Conservation (phyloP, 129 eudicot genomes). For the Saposhnikovia divaricata region DNA sequence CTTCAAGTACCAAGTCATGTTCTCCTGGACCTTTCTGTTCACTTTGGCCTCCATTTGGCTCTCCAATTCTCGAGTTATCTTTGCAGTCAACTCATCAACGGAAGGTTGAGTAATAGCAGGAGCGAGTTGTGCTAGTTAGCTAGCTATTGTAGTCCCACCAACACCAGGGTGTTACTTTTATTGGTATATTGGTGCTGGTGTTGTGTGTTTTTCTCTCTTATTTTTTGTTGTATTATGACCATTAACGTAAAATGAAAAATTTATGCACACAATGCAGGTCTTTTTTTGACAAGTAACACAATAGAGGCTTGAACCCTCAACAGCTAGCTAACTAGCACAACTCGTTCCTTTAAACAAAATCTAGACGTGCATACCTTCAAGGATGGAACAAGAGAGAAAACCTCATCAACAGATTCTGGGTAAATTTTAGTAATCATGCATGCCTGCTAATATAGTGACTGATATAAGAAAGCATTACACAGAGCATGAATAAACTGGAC, state of each 20-base stretch:
- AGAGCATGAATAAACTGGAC: constrained; percentile 2
- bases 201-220: neutral
- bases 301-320: neutral
- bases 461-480: neutral
- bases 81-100: too few species aligned
- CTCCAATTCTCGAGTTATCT: too few species aligned
- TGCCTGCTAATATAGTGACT: constrained; percentile 35
- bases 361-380: constrained; percentile 42
- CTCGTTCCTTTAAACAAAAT: neutral
- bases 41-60: too few species aligned
- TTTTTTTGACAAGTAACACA: too few species aligned
- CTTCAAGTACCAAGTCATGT: too few species aligned
- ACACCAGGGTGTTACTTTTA: too few species aligned
- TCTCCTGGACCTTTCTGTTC: too few species aligned
- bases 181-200: neutral
- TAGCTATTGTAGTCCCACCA: too few species aligned
- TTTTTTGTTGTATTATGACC: too few species aligned
- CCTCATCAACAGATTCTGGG: constrained; percentile 61
- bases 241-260: neutral
- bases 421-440: constrained; percentile 67
- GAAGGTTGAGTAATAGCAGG: too few species aligned
- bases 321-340: neutral
- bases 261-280: neutral
- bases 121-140: too few species aligned
- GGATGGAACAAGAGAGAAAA: constrained; percentile 72